These are phyloP conservation scores for Oxytropis ochrocephala DNA, from an alignment of 306 rosid genomes.

Conservation along the genomic window DNA sequence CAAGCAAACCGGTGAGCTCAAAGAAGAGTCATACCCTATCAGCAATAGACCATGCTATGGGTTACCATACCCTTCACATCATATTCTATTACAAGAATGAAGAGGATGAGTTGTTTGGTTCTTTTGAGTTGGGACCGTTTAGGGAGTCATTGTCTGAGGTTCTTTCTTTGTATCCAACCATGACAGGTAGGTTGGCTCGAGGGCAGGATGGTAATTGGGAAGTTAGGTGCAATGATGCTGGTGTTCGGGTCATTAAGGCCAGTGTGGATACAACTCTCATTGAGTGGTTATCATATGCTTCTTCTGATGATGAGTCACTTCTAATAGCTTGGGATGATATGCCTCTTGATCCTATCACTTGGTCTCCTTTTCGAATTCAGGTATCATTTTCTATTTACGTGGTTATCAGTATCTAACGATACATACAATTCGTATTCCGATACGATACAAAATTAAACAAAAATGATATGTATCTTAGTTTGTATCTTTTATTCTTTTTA, in stretches of 20 bases:
- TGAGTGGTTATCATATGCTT: constrained; percentile 54
- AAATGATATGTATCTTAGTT: too few relatives aligned
- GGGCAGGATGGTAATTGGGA: constrained; percentile 41
- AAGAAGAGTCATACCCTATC: constrained; percentile 28
- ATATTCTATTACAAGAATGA: constrained; percentile 49
- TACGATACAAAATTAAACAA: too few relatives aligned
- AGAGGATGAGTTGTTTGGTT: constrained; percentile 10
- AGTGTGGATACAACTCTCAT: constrained; percentile 44
- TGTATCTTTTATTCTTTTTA: too few relatives aligned
- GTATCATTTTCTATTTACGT: constrained; percentile 1
- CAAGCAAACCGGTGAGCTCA: constrained; percentile 44
- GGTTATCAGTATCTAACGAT: too few relatives aligned
- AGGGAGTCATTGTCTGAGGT: constrained; percentile 43
- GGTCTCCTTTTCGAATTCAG: constrained; percentile 72
- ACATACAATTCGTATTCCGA: too few relatives aligned
- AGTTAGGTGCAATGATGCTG: constrained; percentile 60
- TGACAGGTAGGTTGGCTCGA: constrained; percentile 53
- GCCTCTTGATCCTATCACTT: constrained; percentile 38
- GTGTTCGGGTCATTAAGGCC: constrained; percentile 46
- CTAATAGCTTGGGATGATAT: constrained; percentile 52
- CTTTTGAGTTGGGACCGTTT: constrained; percentile 45
- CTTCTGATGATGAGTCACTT: constrained; percentile 31
- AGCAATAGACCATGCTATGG: constrained; percentile 50
- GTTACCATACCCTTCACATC: constrained; percentile 34
- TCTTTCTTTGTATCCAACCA: constrained; percentile 40